Evolutionary conservation across 179 eudicot genomes (phyloP).

Genomic region (Camellia oleifera): DNA sequence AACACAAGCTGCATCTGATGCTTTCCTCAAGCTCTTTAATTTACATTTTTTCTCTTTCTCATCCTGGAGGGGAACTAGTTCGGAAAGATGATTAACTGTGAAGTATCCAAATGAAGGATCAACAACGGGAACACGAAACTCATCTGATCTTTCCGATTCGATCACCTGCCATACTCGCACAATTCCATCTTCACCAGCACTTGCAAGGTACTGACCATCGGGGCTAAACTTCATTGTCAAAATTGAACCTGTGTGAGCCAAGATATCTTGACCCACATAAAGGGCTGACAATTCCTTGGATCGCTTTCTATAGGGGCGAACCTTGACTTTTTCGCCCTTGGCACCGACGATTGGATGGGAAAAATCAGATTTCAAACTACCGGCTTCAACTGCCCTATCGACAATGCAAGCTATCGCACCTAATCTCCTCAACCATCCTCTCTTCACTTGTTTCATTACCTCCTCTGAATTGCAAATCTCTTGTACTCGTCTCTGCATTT

Average conservation of each 20-base stretch:
- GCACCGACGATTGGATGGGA: conserved; percentile 26
- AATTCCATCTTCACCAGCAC: conserved; percentile 82
- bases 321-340: conserved; percentile 55
- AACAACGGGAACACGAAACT: conserved; percentile 48
- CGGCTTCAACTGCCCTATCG: conserved; percentile 30
- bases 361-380: conserved; percentile 3
- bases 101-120: conserved; percentile 80
- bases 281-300: conserved; percentile 80
- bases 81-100: conserved; percentile 56
- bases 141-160: conserved; percentile 52
- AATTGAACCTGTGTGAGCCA: conserved; percentile 80
- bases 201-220: conserved; percentile 75
- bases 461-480: conserved; percentile 18
- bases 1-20: conserved; percentile 70
- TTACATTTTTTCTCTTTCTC: conserved; percentile 50
- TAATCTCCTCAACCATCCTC: conserved; percentile 50
- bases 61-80: conserved; percentile 41
- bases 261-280: conserved; percentile 68
- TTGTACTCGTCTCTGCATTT: conserved; percentile 19
- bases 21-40: conserved; percentile 39
- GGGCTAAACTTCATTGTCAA: conserved; percentile 86
- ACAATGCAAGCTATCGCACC: conserved; percentile 49
- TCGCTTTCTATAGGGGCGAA: conserved; percentile 50
- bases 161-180: conserved; percentile 80
- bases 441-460: conserved; percentile 37